Evolutionary conservation across 208 protist species (phyloP).

Genomic region (Porcisia deanei): DNA sequence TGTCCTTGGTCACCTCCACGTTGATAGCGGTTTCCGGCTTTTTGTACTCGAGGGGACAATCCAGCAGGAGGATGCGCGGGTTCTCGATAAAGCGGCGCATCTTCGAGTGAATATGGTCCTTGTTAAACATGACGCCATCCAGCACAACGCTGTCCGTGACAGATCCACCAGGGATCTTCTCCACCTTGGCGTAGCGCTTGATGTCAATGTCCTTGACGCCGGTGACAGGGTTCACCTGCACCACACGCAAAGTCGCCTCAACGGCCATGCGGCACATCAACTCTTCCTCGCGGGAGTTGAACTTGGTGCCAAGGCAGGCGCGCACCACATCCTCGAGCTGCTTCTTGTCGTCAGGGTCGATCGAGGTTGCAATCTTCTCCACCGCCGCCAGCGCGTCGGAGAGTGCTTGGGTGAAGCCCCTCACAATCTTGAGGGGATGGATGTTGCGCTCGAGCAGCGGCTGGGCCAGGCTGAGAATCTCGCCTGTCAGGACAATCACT

Average conservation of each 20-base stretch:
- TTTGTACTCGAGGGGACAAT: constrained; percentile 99
- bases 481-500: constrained; percentile 99
- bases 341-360: constrained; percentile 94
- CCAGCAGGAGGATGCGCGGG: constrained; percentile 98
- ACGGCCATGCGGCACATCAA: constrained; percentile 98
- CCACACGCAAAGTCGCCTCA: constrained; percentile 97
- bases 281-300: constrained; percentile 95
- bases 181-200: constrained; percentile 99
- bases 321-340: constrained; percentile 93
- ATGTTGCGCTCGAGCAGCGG: constrained; percentile 98
- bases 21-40: constrained; percentile 99
- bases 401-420: constrained; percentile 96
- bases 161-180: constrained; percentile 99
- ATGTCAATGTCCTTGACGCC: constrained; percentile 98
- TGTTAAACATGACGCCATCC: constrained; percentile 99
- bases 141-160: constrained; percentile 98
- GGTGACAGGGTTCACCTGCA: constrained; percentile 73
- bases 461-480: constrained; percentile 97
- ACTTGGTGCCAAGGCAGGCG: constrained; percentile 99
- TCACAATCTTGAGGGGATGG: constrained; percentile 99
- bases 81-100: constrained; percentile 99
- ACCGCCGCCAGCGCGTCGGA: constrained; percentile 95
- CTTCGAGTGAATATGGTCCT: constrained; percentile 99
- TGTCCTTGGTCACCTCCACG: constrained; percentile 97
- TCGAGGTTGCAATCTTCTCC: constrained; percentile 88